Evolutionary conservation across 176 grass and related monocot genomes (phyloP).

Genomic region (Eragrostis nindensis): DNA sequence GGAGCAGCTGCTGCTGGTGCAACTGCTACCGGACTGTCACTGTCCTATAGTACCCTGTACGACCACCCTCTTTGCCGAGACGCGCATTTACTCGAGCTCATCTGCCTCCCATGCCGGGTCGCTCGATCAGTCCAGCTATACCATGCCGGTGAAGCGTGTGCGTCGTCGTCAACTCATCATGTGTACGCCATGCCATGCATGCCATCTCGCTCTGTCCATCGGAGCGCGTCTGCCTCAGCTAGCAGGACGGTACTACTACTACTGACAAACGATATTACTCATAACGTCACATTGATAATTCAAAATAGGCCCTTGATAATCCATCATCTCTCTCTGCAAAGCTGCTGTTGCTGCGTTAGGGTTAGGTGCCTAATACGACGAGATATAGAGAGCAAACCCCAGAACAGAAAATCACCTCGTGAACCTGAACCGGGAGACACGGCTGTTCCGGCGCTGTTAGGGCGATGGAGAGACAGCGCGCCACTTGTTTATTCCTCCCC

Average conservation of each 20-base stretch:
- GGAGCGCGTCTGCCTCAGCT: neutral
- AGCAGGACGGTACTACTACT: neutral
- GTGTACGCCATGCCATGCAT: neutral
- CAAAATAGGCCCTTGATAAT: neutral
- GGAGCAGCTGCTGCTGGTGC: neutral
- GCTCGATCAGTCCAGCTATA: neutral
- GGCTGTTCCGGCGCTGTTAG: conserved; percentile 43
- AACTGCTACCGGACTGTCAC: conserved; percentile 15
- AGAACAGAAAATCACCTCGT: conserved; percentile 52
- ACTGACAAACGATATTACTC: neutral
- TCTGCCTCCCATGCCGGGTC: neutral
- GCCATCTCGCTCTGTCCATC: neutral
- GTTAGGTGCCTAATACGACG: conserved; percentile 38
- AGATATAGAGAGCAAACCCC: conserved; percentile 3
- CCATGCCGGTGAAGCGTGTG: neutral
- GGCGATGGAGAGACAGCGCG: conserved; percentile 39
- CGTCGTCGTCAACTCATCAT: neutral
- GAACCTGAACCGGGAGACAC: conserved; percentile 49
- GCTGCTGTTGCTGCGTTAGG: neutral
- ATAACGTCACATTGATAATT: neutral
- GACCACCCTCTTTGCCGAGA: conserved; percentile 40
- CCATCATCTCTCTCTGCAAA: neutral
- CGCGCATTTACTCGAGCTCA: conserved; percentile 14
- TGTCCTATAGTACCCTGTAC: conserved; percentile 20
- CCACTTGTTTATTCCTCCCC: conserved; percentile 50